phyloP scores from a whole-genome alignment of 331 rosid species.

The Prunus yedoensis region DNA sequence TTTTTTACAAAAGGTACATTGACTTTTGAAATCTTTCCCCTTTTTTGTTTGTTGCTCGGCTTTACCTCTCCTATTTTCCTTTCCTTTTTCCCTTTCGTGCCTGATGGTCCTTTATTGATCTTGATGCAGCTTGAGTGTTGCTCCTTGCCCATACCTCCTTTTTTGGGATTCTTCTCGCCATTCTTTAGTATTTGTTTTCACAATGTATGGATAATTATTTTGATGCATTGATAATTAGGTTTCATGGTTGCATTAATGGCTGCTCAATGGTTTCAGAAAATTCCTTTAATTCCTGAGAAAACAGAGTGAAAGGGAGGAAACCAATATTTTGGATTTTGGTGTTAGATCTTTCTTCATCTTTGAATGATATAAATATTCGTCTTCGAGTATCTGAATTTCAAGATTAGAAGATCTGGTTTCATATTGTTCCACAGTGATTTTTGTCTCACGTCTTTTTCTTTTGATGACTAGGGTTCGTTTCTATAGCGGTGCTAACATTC shows the following conservation, averaged over 20 bases:
- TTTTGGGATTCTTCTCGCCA: not conserved
- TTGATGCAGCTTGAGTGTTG: conserved; percentile 20
- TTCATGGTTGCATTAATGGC: not conserved
- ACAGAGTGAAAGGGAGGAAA: not conserved
- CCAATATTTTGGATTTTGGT: not conserved
- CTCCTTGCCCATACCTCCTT: conserved; percentile 2
- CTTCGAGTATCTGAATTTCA: not conserved
- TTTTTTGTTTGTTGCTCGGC: not conserved
- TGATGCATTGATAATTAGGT: not conserved
- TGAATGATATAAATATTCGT: not conserved
- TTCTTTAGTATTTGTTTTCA: not conserved
- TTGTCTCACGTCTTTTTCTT: not conserved
- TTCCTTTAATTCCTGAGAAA: not conserved
- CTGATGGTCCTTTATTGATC: not conserved
- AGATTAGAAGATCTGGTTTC: not conserved
- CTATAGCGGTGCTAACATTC: not conserved
- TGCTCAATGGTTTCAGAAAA: not conserved
- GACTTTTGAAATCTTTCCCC: not conserved
- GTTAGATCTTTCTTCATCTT: not conserved
- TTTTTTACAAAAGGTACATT: conserved; percentile 20
- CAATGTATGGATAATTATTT: not conserved
- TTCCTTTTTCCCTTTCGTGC: not conserved
- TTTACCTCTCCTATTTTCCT: not conserved
- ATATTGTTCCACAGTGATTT: not conserved
- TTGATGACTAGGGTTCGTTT: conserved; percentile 13